Percentiles rank a stretch among this genome's conserved stretches.
Evolutionary conservation across 1,284 basidiomycete species (phyloP).

Genomic region (Austropuccinia psidii): DNA sequence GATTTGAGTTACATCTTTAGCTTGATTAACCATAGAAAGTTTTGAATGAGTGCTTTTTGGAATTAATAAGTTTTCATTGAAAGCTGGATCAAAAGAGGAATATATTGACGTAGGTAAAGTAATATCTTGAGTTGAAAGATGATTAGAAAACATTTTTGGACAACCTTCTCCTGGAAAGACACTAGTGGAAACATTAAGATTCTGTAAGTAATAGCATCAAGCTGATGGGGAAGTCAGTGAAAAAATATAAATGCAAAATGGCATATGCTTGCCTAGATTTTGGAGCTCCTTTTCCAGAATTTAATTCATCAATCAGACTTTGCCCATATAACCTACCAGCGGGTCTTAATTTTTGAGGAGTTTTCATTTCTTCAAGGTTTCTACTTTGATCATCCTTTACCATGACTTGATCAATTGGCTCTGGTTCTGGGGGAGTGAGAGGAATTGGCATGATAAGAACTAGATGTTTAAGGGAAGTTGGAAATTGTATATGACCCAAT

Average conservation of each 20-base stretch:
- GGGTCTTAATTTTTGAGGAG: not conserved
- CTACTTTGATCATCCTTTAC: not conserved
- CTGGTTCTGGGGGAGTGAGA: constrained; percentile 18
- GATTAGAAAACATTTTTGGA: constrained; percentile 13
- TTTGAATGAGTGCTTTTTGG: constrained; percentile 15
- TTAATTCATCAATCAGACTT: constrained; percentile 36
- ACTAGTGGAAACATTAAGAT: not conserved
- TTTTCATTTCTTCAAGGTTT: constrained; percentile 14
- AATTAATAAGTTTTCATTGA: not conserved
- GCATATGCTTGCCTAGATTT: constrained; percentile 23
- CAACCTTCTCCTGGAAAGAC: constrained; percentile 14
- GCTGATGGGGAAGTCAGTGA: no score
- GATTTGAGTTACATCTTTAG: not conserved
- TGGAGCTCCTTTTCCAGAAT: constrained; percentile 26
- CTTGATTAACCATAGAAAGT: constrained; percentile 23
- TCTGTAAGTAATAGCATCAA: no score
- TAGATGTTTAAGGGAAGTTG: constrained; percentile 17
- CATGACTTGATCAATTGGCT: not conserved
- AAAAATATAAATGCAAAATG: not conserved
- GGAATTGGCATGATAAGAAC: constrained; percentile 33
- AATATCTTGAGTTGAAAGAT: constrained; percentile 25
- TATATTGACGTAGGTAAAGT: constrained; percentile 24
- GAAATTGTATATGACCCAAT: constrained; percentile 29
- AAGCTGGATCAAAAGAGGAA: not conserved
- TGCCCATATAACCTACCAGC: constrained; percentile 29